Evolutionary conservation across 495 filamentous ascomycete species (phyloP).

Genomic region (Hyaloscypha variabilis): DNA sequence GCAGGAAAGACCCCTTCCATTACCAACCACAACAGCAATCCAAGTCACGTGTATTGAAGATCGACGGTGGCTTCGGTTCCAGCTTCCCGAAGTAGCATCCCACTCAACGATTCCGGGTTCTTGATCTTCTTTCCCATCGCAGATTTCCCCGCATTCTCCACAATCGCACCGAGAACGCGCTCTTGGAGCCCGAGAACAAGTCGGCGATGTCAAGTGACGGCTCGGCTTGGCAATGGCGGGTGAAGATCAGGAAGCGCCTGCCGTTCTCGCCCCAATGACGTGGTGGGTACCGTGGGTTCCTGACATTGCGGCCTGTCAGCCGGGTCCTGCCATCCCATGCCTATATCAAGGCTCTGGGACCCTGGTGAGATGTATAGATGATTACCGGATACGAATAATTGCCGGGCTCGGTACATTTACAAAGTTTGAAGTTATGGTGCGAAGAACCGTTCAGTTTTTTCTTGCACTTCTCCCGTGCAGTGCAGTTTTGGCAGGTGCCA

Average conservation of each 20-base stretch:
- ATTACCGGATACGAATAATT: not conserved
- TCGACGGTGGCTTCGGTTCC: not conserved
- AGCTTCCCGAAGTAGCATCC: slow-evolving; percentile 1
- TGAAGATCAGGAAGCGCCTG: not conserved
- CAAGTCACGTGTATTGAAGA: not conserved
- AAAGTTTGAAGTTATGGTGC: not conserved
- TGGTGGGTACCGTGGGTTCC: too few relatives aligned
- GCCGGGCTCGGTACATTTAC: not conserved
- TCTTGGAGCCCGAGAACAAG: not conserved
- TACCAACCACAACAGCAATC: not conserved
- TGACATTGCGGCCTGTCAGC: not conserved
- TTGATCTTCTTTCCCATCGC: not conserved
- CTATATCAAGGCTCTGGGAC: slow-evolving; percentile 4
- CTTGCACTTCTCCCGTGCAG: slow-evolving; percentile 1
- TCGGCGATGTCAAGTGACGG: not conserved
- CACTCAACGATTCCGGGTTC: not conserved
- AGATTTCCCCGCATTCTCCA: slow-evolving; percentile 11
- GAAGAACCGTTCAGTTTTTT: not conserved
- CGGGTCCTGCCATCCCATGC: too few relatives aligned
- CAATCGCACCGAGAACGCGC: not conserved
- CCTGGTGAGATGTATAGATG: not conserved
- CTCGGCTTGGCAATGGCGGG: not conserved
- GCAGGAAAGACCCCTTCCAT: not conserved
- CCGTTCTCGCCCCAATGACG: slow-evolving; percentile 3
- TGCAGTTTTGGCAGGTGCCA: not conserved